Conservation (phyloP, 2,329 filamentous ascomycete species). For the Fusarium goolgardi region DNA sequence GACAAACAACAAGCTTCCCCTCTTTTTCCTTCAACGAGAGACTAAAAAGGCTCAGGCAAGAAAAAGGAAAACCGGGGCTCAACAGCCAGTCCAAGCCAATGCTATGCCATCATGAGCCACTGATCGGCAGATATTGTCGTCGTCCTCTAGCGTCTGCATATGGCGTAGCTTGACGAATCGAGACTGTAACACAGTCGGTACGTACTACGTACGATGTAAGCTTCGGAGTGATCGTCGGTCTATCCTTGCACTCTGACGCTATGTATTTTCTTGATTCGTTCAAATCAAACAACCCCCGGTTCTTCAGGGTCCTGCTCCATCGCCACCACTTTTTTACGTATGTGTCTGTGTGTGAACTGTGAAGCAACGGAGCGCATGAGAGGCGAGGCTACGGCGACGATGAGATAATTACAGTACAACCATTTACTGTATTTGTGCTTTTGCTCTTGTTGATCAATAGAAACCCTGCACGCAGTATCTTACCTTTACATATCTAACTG, state of each 20-base stretch:
- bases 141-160: slow-evolving; percentile 40
- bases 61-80: slow-evolving; percentile 28
- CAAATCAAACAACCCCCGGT: slow-evolving; percentile 11
- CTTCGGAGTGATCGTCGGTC: slow-evolving; percentile 35
- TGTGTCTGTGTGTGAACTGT: not conserved
- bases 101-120: slow-evolving; percentile 23
- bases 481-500: slow-evolving; percentile 17
- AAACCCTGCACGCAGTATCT: not conserved
- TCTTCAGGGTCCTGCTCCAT: slow-evolving; percentile 42
- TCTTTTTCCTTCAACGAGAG: not conserved
- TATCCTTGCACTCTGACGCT: slow-evolving; percentile 27
- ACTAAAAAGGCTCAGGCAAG: not conserved
- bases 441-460: slow-evolving; percentile 23
- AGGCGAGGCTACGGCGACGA: slow-evolving; percentile 29
- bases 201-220: slow-evolving; percentile 32
- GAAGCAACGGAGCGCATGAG: slow-evolving; percentile 1
- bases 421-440: slow-evolving; percentile 16
- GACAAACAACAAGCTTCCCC: slow-evolving; percentile 11
- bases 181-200: slow-evolving; percentile 9
- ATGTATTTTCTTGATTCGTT: slow-evolving; percentile 27
- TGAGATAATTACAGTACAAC: slow-evolving; percentile 34
- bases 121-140: slow-evolving; percentile 46
- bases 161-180: slow-evolving; percentile 42
- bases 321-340: slow-evolving; percentile 17
- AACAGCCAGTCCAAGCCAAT: slow-evolving; percentile 34